phyloP scores from a whole-genome alignment of 2,329 filamentous ascomycete species.

The Aspergillus unguis region DNA sequence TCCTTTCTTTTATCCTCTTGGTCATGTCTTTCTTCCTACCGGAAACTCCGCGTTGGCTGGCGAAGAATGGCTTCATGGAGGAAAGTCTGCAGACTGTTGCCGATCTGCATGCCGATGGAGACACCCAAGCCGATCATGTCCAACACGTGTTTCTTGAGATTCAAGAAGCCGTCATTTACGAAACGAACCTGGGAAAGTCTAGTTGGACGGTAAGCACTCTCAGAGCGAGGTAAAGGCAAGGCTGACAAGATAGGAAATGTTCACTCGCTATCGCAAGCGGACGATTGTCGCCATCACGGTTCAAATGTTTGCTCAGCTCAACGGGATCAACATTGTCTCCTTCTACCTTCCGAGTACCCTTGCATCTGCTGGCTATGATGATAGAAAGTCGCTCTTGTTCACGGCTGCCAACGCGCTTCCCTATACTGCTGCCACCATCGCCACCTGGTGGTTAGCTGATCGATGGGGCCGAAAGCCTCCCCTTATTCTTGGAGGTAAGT shows the following conservation, averaged over 20 bases:
- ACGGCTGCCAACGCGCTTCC: constrained; percentile 32
- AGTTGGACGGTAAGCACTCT: constrained; percentile 27
- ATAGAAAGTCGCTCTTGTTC: constrained; percentile 37
- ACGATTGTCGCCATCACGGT: constrained; percentile 42
- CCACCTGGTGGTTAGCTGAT: constrained; percentile 42
- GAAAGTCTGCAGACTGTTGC: constrained; percentile 42
- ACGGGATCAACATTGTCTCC: constrained; percentile 45
- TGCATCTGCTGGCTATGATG: constrained; percentile 35
- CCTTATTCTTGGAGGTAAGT: constrained; percentile 20
- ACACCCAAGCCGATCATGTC: constrained; percentile 22
- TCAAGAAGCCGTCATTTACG: constrained; percentile 39
- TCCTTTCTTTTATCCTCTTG: constrained; percentile 32
- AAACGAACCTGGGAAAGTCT: constrained; percentile 33
- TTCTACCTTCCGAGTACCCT: constrained; percentile 42
- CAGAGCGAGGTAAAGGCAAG: not conserved
- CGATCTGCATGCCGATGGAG: constrained; percentile 38
- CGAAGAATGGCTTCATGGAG: constrained; percentile 39
- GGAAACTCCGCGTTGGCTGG: constrained; percentile 41
- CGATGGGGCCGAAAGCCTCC: constrained; percentile 42
- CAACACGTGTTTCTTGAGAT: constrained; percentile 38
- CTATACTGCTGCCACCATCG: constrained; percentile 40
- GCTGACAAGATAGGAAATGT: constrained; percentile 35
- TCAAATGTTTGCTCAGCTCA: constrained; percentile 42
- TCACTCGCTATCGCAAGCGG: constrained; percentile 43
- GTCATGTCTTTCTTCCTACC: constrained; percentile 38